Conservation (phyloP, 2,329 filamentous ascomycete species). For the Paecilomyces dactylethromorphus region DNA sequence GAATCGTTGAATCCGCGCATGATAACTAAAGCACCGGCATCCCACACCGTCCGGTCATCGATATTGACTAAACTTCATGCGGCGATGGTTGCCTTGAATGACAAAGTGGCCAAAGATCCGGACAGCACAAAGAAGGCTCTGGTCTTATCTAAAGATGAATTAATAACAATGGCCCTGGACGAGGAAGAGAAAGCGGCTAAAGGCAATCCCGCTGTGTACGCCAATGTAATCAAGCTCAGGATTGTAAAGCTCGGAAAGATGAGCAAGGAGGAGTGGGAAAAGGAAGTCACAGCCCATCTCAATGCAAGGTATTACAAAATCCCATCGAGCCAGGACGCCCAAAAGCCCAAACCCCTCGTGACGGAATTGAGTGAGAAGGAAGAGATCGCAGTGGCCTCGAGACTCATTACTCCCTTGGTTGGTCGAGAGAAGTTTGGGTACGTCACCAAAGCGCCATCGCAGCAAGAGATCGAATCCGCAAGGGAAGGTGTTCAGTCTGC, state of each 20-base stretch:
- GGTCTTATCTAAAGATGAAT: conserved; percentile 35
- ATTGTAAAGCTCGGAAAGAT: conserved; percentile 73
- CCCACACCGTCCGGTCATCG: conserved; percentile 33
- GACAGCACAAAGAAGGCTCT: conserved; percentile 24
- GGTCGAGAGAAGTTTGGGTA: conserved; percentile 67
- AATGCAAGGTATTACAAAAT: conserved; percentile 30
- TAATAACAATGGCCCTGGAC: conserved; percentile 41
- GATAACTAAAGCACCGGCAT: conserved; percentile 36
- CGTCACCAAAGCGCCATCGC: conserved; percentile 60
- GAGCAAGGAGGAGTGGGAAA: conserved; percentile 63
- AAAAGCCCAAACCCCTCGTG: conserved; percentile 49
- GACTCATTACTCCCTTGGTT: conserved; percentile 58
- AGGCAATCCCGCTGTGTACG: conserved; percentile 65
- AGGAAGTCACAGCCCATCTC: conserved; percentile 47
- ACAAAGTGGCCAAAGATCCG: conserved; percentile 26
- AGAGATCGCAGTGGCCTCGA: conserved; percentile 59
- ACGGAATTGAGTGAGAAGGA: conserved; percentile 64
- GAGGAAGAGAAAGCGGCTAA: conserved; percentile 71
- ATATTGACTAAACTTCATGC: conserved; percentile 40
- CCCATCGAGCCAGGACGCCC: conserved; percentile 15
- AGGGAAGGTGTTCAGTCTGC: conserved; percentile 59
- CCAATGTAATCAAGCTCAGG: conserved; percentile 75
- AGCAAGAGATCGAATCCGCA: conserved; percentile 60
- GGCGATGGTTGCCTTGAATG: conserved; percentile 36
- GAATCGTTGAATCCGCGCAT: conserved; percentile 42